phyloP scores from a whole-genome alignment of 352 stramenopile species.

The Peronosclerospora sorghi region DNA sequence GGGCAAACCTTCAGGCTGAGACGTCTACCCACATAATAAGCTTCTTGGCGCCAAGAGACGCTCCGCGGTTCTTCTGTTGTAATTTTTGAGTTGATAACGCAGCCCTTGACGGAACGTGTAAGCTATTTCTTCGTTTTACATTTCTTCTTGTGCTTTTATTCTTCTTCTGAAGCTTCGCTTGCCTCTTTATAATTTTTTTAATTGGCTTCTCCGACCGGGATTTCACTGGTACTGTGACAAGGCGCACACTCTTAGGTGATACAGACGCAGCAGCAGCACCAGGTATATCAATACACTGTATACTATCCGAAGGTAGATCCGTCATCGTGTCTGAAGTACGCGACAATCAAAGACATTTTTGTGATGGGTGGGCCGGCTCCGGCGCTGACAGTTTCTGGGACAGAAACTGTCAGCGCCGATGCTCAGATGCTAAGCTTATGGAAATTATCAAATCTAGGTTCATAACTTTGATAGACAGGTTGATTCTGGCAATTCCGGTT shows the following conservation, averaged over 20 bases:
- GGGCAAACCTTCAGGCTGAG: conserved; percentile 54
- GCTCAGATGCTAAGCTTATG: too few relatives aligned
- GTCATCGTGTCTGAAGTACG: neutral
- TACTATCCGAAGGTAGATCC: conserved; percentile 11
- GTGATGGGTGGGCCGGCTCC: conserved; percentile 47
- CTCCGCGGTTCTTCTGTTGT: conserved; percentile 45
- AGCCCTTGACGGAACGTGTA: conserved; percentile 33
- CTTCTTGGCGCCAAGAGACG: conserved; percentile 50
- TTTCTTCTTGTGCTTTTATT: conserved; percentile 71
- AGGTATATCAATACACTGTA: too few relatives aligned
- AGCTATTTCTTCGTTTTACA: conserved; percentile 56
- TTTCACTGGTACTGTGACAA: conserved; percentile 31
- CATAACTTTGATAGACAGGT: too few relatives aligned
- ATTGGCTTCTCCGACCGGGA: conserved; percentile 12
- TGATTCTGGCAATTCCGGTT: too few relatives aligned
- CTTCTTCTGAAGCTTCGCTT: conserved; percentile 34
- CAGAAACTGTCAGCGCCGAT: conserved; percentile 83
- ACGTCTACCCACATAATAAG: conserved; percentile 72
- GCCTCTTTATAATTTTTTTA: neutral
- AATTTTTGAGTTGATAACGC: conserved; percentile 8
- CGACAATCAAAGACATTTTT: conserved; percentile 19
- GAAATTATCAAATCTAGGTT: too few relatives aligned
- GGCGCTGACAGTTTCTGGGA: conserved; percentile 59
- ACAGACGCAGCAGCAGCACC: conserved; percentile 7
- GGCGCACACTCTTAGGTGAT: conserved; percentile 30